Conservation (phyloP, 2,329 filamentous ascomycete species). For the Elsinoe fawcettii region DNA sequence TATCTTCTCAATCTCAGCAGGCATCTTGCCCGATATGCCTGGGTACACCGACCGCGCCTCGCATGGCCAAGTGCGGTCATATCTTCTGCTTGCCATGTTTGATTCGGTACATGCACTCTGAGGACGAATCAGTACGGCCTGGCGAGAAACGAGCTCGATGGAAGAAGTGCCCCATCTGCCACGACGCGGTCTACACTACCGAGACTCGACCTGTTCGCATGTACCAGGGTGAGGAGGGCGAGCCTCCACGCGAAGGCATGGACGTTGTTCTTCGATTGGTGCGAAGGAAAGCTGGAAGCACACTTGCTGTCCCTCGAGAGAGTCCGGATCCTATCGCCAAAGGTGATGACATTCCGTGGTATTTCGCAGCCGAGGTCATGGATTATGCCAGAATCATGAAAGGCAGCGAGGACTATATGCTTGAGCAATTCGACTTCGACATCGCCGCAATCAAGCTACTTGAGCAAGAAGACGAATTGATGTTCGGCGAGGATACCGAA, state of each 20-base stretch:
- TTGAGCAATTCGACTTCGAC: slow-evolving; percentile 69
- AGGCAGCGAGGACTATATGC: slow-evolving; percentile 82
- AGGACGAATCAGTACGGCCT: slow-evolving; percentile 53
- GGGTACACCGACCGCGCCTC: slow-evolving; percentile 81
- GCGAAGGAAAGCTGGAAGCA: slow-evolving; percentile 70
- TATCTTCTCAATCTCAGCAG: slow-evolving; percentile 78
- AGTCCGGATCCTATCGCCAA: slow-evolving; percentile 61
- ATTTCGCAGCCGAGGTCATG: slow-evolving; percentile 84
- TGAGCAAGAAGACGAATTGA: slow-evolving; percentile 78
- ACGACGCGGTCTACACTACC: slow-evolving; percentile 84
- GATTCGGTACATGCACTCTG: slow-evolving; percentile 90
- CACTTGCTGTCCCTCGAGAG: slow-evolving; percentile 79
- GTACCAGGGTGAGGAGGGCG: slow-evolving; percentile 80
- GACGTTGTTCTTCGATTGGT: slow-evolving; percentile 87
- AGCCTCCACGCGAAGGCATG: slow-evolving; percentile 70
- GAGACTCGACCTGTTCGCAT: slow-evolving; percentile 85
- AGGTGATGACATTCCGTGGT: slow-evolving; percentile 82
- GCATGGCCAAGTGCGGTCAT: slow-evolving; percentile 95
- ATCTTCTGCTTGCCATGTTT: slow-evolving; percentile 93
- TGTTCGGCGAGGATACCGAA: slow-evolving; percentile 88
- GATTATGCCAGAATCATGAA: slow-evolving; percentile 97
- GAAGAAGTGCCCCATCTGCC: slow-evolving; percentile 96
- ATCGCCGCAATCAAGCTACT: slow-evolving; percentile 65
- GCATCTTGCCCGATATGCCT: slow-evolving; percentile 92
- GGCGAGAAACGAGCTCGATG: slow-evolving; percentile 66